Conservation (phyloP, 768 basidiomycete genomes). For the Macrolepiota dolichaula region DNA sequence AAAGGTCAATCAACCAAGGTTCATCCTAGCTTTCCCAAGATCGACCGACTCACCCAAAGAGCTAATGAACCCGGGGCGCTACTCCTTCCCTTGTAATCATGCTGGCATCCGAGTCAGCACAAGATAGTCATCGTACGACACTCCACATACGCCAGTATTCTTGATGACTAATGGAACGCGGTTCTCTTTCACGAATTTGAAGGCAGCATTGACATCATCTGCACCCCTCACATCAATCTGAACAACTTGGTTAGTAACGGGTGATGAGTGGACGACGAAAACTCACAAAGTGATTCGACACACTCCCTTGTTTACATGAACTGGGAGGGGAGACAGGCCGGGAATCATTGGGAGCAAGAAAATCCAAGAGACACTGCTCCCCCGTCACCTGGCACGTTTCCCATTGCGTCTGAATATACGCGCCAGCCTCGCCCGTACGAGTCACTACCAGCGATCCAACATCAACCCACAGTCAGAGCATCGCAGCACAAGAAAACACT, state of each 20-base stretch:
- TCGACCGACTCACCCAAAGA: constrained; percentile 35
- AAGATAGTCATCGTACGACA: background rate
- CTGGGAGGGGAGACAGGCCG: constrained; percentile 21
- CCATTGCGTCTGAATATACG: constrained; percentile 39
- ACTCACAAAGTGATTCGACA: constrained; percentile 34
- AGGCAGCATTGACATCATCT: constrained; percentile 41
- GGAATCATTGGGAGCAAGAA: constrained; percentile 25
- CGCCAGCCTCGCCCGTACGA: constrained; percentile 14
- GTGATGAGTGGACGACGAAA: background rate
- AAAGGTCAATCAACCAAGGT: background rate
- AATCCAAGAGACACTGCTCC: constrained; percentile 47
- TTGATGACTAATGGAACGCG: constrained; percentile 43
- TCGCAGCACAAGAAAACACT: background rate
- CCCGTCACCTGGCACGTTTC: constrained; percentile 50
- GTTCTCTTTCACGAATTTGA: constrained; percentile 36
- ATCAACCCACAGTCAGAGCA: background rate
- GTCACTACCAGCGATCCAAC: constrained; percentile 5
- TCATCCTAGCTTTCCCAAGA: background rate
- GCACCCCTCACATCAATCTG: constrained; percentile 38
- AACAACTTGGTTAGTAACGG: constrained; percentile 7
- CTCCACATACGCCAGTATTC: constrained; percentile 44
- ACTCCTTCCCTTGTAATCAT: constrained; percentile 48
- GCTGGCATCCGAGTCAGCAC: constrained; percentile 23
- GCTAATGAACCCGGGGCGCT: constrained; percentile 39
- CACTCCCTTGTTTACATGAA: constrained; percentile 33